Base-by-base conservation (phyloP, 768 basidiomycete genomes). In the Phallus indusiatus region DNA sequence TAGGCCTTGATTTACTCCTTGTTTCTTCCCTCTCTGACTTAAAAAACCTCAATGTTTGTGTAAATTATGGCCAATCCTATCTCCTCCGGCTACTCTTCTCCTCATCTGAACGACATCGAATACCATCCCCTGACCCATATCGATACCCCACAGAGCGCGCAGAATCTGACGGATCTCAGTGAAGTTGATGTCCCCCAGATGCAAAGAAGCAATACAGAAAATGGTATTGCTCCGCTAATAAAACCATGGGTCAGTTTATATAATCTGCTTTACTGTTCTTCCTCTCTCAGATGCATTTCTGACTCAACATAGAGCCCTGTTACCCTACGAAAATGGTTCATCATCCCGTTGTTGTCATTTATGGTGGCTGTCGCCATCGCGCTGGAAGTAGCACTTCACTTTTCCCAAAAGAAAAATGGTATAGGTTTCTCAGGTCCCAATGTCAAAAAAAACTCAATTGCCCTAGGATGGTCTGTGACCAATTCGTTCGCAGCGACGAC, bases 371-470 rank as follows among this genome's bases (percentile, higher is more conserved):
- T 70, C 3, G 79, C 78, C 3, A 70, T 78, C 56, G 78, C 69
- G 1, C 65, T 82, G 34, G 78, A 81, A 64, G 64, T 80, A 20
- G 77, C 75, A 0, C 67, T 80, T 20, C 72, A 75, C 62, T 75
- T 76, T 59, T 78, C 73, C 56, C 73, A 76, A 47, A 73, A 75
- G 57, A 73, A 76, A 20, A 73, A 75, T 62, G 79, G 79, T 75
- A 21, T 46, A n/a, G 12, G 9, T 21, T n/a, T n/a, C n/a, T n/a
- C n/a, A n/a, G n/a, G n/a, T n/a, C n/a, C n/a, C n/a, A n/a, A n/a
- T n/a, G n/a, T n/a, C n/a, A n/a, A n/a, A 33, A 16, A 37, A 28
- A 9, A 16, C 7, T 42, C 52, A 48, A 37, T 17, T 42, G n/a
- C n/a, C 16, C 5, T 35, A 80, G 79, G 80, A 53, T 81, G 79